Percentiles rank a stretch among this genome's conserved stretches.
Evolutionary conservation across 805 yeast genomes (phyloP).

Genomic region (Wickerhamomyces bovis): DNA sequence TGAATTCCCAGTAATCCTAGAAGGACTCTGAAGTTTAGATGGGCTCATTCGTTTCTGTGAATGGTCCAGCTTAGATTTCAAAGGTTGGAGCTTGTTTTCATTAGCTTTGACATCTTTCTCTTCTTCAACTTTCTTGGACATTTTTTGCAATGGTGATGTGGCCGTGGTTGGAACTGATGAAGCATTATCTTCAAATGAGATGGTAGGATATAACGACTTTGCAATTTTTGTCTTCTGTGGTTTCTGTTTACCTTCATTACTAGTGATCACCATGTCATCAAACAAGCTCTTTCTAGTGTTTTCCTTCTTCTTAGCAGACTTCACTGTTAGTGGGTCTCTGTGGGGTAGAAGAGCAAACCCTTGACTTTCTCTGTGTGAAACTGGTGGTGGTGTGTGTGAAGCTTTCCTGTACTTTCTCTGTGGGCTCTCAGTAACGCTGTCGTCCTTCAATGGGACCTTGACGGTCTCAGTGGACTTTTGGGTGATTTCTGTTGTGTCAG

Average conservation of each 20-base stretch:
- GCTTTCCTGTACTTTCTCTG: constrained; percentile 1
- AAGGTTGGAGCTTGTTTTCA: not conserved
- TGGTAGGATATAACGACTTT: constrained; percentile 16
- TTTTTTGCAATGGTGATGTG: constrained; percentile 6
- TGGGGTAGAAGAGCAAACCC: constrained; percentile 27
- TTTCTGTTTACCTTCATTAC: constrained; percentile 7
- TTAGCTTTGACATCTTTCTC: constrained; percentile 3
- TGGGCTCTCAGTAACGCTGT: constrained; percentile 2
- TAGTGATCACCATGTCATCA: constrained; percentile 7
- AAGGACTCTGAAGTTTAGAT: constrained; percentile 9
- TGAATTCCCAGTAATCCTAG: not conserved
- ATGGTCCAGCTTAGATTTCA: constrained; percentile 1
- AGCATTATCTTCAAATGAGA: constrained; percentile 7
- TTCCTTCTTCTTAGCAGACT: constrained; percentile 19
- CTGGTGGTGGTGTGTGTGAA: constrained; percentile 14
- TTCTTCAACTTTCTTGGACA: constrained; percentile 1
- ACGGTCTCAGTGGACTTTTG: constrained; percentile 13
- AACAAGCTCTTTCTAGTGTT: constrained; percentile 13
- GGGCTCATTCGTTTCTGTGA: constrained; percentile 2
- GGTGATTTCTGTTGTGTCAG: constrained; percentile 3
- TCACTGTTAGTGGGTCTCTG: constrained; percentile 25
- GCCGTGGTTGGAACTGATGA: constrained; percentile 4
- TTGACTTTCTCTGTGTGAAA: constrained; percentile 21
- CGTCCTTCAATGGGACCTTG: constrained; percentile 18
- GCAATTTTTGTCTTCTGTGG: constrained; percentile 5